A percentile compares a stretch with the other conserved stretches of the same genome.
Conservation (phyloP, 179 eudicot species). For the Silene vulgaris region DNA sequence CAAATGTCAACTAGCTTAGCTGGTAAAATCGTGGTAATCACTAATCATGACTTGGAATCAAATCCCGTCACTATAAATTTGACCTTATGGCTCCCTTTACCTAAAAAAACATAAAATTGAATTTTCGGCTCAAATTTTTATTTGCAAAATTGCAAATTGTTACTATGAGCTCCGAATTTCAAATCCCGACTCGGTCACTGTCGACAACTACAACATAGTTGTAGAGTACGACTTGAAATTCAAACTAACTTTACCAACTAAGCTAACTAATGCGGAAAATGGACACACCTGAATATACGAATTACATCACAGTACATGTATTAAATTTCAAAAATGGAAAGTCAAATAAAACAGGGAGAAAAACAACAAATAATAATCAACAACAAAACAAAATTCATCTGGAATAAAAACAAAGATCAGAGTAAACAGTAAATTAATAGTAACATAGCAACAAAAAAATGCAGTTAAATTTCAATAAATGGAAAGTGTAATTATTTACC, state of each 20-base stretch:
- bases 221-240: neutral
- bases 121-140: neutral
- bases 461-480: neutral
- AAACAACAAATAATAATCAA: neutral
- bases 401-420: slow-evolving; percentile 18
- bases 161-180: neutral
- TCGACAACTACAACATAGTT: neutral
- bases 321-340: neutral
- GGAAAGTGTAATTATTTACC: slow-evolving; percentile 9
- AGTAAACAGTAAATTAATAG: neutral
- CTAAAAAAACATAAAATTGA: neutral
- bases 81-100: too few species aligned
- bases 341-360: slow-evolving; percentile 20
- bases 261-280: neutral
- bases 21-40: too few species aligned
- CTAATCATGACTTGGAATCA: too few species aligned
- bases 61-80: too few species aligned
- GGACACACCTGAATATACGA: neutral
- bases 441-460: neutral
- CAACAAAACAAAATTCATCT: neutral
- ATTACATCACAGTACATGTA: neutral
- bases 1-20: too few species aligned
- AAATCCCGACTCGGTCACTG: neutral
- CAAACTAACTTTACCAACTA: slow-evolving; percentile 3
- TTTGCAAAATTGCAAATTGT: neutral